These are phyloP conservation scores for Suhomyces kilbournensis DNA, from an alignment of 805 yeast species.

Conservation along the genomic window DNA sequence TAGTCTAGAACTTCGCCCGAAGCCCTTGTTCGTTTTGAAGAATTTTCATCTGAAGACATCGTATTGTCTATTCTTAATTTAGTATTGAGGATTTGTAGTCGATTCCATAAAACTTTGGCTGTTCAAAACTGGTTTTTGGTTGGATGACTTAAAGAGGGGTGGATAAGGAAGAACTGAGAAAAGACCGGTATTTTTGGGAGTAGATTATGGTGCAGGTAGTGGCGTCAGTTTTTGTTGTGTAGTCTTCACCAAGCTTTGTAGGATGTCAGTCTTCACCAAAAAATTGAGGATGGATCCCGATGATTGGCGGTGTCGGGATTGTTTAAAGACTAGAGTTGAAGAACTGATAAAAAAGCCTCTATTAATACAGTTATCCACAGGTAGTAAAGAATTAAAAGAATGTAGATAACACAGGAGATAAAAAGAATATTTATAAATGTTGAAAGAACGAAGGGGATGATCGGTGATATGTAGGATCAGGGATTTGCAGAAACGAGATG, in stretches of 20 bases:
- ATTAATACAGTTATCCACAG: background rate
- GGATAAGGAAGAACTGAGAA: background rate
- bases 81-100: background rate
- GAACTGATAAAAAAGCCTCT: background rate
- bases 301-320: background rate
- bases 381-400: background rate
- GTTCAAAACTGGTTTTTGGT: background rate
- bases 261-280: background rate
- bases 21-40: slow-evolving; percentile 60
- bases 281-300: background rate
- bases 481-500: background rate
- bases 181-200: no score
- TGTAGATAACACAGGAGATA: background rate
- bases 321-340: background rate
- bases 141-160: background rate
- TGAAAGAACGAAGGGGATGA: background rate
- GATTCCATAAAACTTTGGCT: background rate
- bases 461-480: background rate
- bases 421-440: background rate
- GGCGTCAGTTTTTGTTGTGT: no score
- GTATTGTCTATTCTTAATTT: background rate
- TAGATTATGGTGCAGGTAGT: no score
- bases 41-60: slow-evolving; percentile 24
- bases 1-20: slow-evolving; percentile 75
- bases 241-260: background rate